Conservation (phyloP, 169 alveolate species). For the Cryptosporidium viatorum region DNA sequence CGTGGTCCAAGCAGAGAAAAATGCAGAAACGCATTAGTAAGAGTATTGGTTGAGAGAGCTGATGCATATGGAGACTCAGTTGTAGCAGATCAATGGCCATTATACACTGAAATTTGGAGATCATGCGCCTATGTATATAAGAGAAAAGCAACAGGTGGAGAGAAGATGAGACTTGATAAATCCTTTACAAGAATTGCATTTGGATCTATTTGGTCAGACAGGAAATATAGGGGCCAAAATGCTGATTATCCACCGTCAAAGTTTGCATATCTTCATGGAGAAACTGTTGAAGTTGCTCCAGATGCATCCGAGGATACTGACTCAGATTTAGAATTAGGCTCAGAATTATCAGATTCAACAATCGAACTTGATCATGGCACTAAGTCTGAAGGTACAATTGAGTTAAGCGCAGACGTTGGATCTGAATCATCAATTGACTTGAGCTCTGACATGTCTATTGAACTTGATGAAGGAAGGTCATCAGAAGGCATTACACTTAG, state of each 20-base stretch:
- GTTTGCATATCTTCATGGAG: conserved; percentile 56
- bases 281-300: conserved; percentile 54
- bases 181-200: conserved; percentile 17
- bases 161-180: conserved; percentile 44
- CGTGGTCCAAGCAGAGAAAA: conserved; percentile 73
- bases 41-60: conserved; percentile 58
- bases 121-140: conserved; percentile 71
- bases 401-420: conserved; percentile 24
- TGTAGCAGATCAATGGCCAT: conserved; percentile 29
- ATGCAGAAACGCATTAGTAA: conserved; percentile 52
- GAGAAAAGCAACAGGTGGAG: conserved; percentile 30
- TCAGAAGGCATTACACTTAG: neutral
- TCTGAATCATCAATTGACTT: conserved; percentile 21
- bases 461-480: conserved; percentile 22
- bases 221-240: conserved; percentile 18
- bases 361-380: neutral
- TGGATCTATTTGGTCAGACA: conserved; percentile 70
- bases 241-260: conserved; percentile 25
- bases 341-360: neutral
- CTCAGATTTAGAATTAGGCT: neutral
- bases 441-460: conserved; percentile 16
- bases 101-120: conserved; percentile 67
- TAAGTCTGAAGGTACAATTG: conserved; percentile 31
- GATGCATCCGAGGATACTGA: neutral
- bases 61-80: conserved; percentile 21